Evolutionary conservation across 257 asterid species (phyloP), one percentile per base, ranked within the genome.

Genomic region (Solanum etuberosum): DNA sequence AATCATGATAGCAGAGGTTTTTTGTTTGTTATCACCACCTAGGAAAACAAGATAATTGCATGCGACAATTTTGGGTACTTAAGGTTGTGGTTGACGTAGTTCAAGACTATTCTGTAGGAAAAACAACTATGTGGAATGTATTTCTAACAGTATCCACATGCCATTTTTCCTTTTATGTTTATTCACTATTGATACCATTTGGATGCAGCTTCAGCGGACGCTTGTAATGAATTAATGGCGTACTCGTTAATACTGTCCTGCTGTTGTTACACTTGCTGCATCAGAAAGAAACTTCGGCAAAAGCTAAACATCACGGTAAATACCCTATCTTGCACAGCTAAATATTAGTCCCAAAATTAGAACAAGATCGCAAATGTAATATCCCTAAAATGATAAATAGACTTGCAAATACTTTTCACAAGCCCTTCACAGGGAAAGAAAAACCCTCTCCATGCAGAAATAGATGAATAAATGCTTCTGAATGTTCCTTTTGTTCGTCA

Each of bases 191-290:
- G 38, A 80, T 46, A 80, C 67, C 42, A 46, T 80, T 80, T 80
- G 68, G 37, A 72, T 89, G 93, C 98, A 96, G 99, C 99, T 89
- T 89, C 98, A 31, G 93, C 92, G 14, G 98, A 93, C 81, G 92
- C 95, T 70, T 96, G 99, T 89, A 96, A 94, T 82, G 99, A 96
- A 90, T 90, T 96, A 88, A 91, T 96, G 98, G 98, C 99, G 70
- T 94, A 94, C 89, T 94, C 99, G 34, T 91, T 96, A 83, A 88
- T 94, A 92, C 72, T 96, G 59, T 94, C 98, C 83, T 94, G 98
- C 93, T 96, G 98, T 87, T 96, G 99, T 91, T 94, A 96, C 85
- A 96, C 98, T 80, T 94, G 98, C 90, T 96, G 98, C 92, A 89
- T 94, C 88, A 93, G 98, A 90, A 88, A 86, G 89, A 94, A 94